Evolutionary conservation across 208 protist species (phyloP).

Genomic region (Leishmania gerbilli): DNA sequence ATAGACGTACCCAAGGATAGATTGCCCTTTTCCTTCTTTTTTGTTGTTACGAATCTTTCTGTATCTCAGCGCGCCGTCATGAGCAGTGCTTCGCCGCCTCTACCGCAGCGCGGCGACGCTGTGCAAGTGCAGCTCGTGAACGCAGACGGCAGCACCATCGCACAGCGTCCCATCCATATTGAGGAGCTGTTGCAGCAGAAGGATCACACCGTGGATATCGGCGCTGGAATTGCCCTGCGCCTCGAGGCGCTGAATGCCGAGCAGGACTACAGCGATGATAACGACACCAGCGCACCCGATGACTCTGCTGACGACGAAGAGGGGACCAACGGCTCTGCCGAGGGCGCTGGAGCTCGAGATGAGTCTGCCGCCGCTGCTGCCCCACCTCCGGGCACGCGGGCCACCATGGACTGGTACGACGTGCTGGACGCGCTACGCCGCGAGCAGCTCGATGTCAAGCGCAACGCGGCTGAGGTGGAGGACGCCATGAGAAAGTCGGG

Average conservation of each 20-base stretch:
- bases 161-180: constrained; percentile 64
- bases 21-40: background rate
- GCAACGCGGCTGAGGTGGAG: constrained; percentile 10
- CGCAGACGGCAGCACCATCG: constrained; percentile 46
- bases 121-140: constrained; percentile 78
- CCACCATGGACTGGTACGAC: constrained; percentile 53
- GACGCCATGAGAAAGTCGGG: background rate
- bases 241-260: constrained; percentile 65
- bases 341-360: background rate
- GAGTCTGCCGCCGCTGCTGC: background rate
- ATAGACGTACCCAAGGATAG: constrained; percentile 9
- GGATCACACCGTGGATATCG: constrained; percentile 52
- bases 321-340: background rate
- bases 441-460: constrained; percentile 39
- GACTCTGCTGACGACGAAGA: constrained; percentile 4
- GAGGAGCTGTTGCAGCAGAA: constrained; percentile 65
- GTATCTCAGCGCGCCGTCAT: background rate
- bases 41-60: background rate
- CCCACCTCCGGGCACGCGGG: constrained; percentile 31
- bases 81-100: background rate
- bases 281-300: constrained; percentile 27
- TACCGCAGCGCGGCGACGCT: constrained; percentile 11
- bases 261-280: constrained; percentile 45
- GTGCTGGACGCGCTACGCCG: constrained; percentile 58
- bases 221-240: constrained; percentile 64